Conservation (phyloP, 306 rosid species). For the Carpinus fangiana region DNA sequence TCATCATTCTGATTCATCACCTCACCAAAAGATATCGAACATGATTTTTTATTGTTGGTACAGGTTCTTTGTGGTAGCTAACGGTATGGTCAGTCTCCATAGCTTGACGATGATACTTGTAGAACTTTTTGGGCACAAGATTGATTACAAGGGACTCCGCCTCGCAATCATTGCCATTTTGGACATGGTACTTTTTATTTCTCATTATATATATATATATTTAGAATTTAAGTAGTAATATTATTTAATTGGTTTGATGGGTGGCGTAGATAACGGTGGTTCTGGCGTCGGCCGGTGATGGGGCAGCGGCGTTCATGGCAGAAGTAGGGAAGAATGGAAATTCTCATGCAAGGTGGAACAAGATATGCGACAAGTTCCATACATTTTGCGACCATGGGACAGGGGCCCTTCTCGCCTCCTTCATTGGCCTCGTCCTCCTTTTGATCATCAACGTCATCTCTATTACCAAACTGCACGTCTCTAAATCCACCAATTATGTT, state of each 20-base stretch:
- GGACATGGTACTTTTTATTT: conserved; percentile 60
- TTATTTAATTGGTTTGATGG: not conserved
- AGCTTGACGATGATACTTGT: conserved; percentile 62
- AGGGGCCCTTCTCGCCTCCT: conserved; percentile 69
- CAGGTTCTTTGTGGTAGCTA: conserved; percentile 88
- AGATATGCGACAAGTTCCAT: conserved; percentile 78
- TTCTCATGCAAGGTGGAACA: conserved; percentile 84
- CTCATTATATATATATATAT: too few relatives aligned
- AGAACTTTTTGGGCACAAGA: conserved; percentile 47
- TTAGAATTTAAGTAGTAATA: too few relatives aligned
- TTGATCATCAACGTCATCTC: conserved; percentile 55
- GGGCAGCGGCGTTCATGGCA: conserved; percentile 91
- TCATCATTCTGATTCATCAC: too few relatives aligned
- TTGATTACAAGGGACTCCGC: conserved; percentile 61
- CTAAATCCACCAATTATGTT: conserved; percentile 23
- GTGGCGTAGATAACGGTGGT: conserved; percentile 48
- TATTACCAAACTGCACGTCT: conserved; percentile 55
- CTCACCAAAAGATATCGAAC: too few relatives aligned
- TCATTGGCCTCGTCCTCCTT: conserved; percentile 62
- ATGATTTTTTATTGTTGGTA: too few relatives aligned
- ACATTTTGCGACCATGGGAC: conserved; percentile 60
- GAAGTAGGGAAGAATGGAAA: conserved; percentile 79
- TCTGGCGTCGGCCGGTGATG: conserved; percentile 68
- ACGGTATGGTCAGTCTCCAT: conserved; percentile 72
- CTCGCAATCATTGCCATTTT: conserved; percentile 67